Base-by-base conservation (phyloP, 257 asterid genomes). In the Schizonepeta tenuifolia region DNA sequence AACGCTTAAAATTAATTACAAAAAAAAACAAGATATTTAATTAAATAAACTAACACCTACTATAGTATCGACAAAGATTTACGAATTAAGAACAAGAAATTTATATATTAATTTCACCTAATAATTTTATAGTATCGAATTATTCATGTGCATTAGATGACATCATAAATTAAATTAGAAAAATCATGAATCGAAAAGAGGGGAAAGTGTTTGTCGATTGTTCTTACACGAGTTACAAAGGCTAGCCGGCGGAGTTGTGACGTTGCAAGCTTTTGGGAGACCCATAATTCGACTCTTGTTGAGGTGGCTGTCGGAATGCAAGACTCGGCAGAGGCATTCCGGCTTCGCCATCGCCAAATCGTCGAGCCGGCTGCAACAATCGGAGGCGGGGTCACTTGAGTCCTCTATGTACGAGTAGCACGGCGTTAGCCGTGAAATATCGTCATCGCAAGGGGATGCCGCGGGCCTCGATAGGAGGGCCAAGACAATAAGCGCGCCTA, bases 191-290 rank as follows among this genome's bases (percentile, higher is more conserved):
- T 31, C 1, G 0, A 5, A 31, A 31, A 5, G 6, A 5, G 9
- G 15, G 13, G n/a, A 12, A 43, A 4, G 50, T 43, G n/a, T 43
- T 43, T 12, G 17, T 43, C 17, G 15, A 43, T 12, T 15, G 15
- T 9, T 56, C 70, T 72, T 72, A 63, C 62, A 9, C 7, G 40
- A 50, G 75, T 79, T 60, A 75, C 90, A 87, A 6, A 41, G 41
- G 70, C 57, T 75, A 50, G 66, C 3, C 4, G 85, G 71, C 31
- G 91, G 87, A 26, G 86, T 73, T 57, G 68, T 83, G n/a, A 83
- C 71, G 61, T 81, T 80, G 70, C 90, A 87, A 36, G 77, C 79
- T 9, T 41, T 71, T 0, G 92, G 92, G 71, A 87, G 84, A 2
- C 66, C 70, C 49, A 74, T 18, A 41, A 80, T 79, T 3, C 77